phyloP scores from a whole-genome alignment of 2,329 filamentous ascomycete genomes.

The Calonectria pseudoturangicola region DNA sequence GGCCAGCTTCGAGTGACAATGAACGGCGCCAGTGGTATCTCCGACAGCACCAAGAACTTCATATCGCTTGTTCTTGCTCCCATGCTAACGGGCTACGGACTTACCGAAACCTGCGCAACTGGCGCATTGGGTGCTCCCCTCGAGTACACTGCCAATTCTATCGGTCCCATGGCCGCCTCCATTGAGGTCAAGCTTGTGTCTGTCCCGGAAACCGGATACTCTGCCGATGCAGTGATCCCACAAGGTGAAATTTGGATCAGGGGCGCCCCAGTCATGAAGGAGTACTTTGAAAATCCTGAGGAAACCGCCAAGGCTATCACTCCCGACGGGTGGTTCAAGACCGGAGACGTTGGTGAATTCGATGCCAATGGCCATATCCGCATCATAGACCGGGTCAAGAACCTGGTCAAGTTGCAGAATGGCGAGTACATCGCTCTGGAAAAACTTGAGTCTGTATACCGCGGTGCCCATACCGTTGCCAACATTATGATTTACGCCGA shows the following conservation, averaged over 20 bases:
- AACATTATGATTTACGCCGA: conserved; percentile 93
- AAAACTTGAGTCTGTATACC: conserved; percentile 94
- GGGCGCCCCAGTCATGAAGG: conserved; percentile 82
- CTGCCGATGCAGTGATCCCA: conserved; percentile 81
- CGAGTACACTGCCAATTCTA: conserved; percentile 84
- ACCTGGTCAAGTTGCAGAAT: conserved; percentile 93
- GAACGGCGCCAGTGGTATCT: conserved; percentile 95
- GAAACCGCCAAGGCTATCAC: conserved; percentile 87
- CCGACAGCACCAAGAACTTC: conserved; percentile 90
- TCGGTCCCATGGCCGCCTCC: conserved; percentile 85
- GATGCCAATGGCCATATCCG: conserved; percentile 85
- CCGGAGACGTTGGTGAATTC: conserved; percentile 95
- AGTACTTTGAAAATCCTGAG: conserved; percentile 89
- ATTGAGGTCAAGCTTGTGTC: conserved; percentile 95
- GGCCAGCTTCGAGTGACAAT: conserved; percentile 90
- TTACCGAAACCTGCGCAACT: conserved; percentile 93
- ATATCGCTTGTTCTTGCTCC: conserved; percentile 93
- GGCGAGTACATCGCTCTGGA: conserved; percentile 99
- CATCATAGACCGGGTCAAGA: conserved; percentile 98
- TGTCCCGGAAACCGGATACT: conserved; percentile 89
- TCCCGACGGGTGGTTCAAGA: conserved; percentile 95
- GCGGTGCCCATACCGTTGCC: conserved; percentile 82
- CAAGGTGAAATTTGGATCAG: conserved; percentile 95
- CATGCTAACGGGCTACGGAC: conserved; percentile 94
- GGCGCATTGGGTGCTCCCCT: conserved; percentile 87